Conservation (phyloP, 1,139 yeast species). For the Suhomyces guaymorum region DNA sequence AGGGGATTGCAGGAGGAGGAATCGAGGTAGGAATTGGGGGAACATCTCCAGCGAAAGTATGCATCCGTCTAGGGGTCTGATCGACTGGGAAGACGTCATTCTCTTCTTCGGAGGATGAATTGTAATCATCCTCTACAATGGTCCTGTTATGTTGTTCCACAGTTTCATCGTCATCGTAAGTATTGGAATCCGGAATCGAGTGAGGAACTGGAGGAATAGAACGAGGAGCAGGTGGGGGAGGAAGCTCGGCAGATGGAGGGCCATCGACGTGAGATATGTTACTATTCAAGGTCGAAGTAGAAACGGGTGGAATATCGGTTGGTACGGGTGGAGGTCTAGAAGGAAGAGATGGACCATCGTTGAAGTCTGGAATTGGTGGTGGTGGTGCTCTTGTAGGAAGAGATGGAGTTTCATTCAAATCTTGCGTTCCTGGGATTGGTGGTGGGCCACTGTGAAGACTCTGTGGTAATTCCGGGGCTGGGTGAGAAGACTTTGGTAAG, state of each 20-base stretch:
- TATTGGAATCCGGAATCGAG: conserved; percentile 10
- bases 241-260: conserved; percentile 4
- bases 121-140: conserved; percentile 5
- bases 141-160: conserved; percentile 1
- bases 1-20: conserved; percentile 19
- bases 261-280: conserved; percentile 2
- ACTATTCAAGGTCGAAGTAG: conserved; percentile 12
- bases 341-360: conserved; percentile 14
- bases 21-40: conserved; percentile 14
- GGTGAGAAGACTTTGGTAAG: conserved; percentile 20
- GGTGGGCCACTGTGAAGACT: conserved; percentile 3
- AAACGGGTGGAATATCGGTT: conserved; percentile 10
- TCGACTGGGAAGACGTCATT: background rate
- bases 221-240: conserved; percentile 13
- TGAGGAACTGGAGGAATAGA: conserved; percentile 12
- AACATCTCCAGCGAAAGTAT: conserved; percentile 8
- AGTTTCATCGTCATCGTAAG: conserved; percentile 6
- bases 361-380: conserved; percentile 16
- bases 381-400: conserved; percentile 16
- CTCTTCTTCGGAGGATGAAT: conserved; percentile 9
- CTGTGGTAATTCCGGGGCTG: background rate
- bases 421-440: too few relatives aligned
- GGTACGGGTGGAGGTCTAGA: conserved; percentile 18
- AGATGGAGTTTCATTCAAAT: too few relatives aligned
- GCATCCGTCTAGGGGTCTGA: conserved; percentile 7